Evolutionary conservation across 164 flowering plant genomes (phyloP).

Genomic region (Magnolia sinica): DNA sequence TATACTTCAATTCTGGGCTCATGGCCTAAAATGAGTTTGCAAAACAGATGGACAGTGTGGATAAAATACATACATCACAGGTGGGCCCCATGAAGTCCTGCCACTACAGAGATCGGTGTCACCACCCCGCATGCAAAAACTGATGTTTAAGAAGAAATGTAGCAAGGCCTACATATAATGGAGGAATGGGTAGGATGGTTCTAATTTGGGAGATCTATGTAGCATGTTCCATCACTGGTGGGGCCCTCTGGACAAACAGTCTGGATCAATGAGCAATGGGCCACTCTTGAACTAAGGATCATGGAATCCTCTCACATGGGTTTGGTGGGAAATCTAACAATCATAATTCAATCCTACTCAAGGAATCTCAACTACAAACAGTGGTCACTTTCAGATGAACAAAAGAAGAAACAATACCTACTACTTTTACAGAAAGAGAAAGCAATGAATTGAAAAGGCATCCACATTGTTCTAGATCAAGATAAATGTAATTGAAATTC

Average conservation of each 20-base stretch:
- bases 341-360: conserved; percentile 3
- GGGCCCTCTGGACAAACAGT: no score
- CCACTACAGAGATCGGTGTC: no score
- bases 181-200: background rate
- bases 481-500: background rate
- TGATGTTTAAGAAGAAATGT: background rate
- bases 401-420: conserved; percentile 21
- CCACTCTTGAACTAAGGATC: background rate
- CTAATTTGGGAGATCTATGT: no score
- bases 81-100: no score
- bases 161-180: background rate
- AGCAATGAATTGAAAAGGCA: background rate
- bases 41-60: no score
- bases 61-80: no score
- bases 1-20: no score
- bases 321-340: conserved; percentile 1
- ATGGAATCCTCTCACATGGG: no score
- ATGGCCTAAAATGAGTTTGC: no score
- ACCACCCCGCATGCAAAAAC: background rate
- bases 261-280: background rate
- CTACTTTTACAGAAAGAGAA: conserved; percentile 24
- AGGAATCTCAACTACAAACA: conserved; percentile 21
- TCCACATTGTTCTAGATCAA: background rate
- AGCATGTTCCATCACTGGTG: background rate
- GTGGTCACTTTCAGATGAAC: conserved; percentile 25